These are phyloP conservation scores for Pichia cactophila DNA, from an alignment of 1,139 yeast species.

Conservation along the genomic window DNA sequence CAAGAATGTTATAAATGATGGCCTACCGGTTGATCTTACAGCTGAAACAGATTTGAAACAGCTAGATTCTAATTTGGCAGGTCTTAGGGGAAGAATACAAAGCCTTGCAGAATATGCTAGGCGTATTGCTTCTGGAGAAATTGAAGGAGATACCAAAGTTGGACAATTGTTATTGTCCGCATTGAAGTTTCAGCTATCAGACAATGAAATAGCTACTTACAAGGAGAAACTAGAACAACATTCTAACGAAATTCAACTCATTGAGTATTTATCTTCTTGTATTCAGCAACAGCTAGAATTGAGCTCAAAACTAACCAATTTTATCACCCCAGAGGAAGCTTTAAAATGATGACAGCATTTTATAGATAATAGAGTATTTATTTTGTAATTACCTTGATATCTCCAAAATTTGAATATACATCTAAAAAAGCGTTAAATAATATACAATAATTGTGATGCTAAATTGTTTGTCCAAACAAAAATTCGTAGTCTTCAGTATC, in stretches of 20 bases:
- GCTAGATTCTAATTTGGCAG: conserved; percentile 48
- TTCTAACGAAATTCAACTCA: conserved; percentile 75
- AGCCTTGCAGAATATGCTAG: conserved; percentile 44
- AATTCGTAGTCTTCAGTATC: conserved; percentile 26
- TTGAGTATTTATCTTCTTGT: conserved; percentile 77
- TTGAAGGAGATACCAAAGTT: conserved; percentile 44
- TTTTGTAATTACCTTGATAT: no score
- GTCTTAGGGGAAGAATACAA: conserved; percentile 53
- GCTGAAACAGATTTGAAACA: conserved; percentile 37
- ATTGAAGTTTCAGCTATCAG: conserved; percentile 53
- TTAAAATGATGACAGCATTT: conserved; percentile 2
- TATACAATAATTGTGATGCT: neutral
- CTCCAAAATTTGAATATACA: neutral
- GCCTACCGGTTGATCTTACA: conserved; percentile 28
- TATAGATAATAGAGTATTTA: no score
- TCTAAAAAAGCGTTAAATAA: neutral
- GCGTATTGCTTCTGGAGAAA: conserved; percentile 36
- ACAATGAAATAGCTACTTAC: conserved; percentile 50
- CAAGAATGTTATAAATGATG: conserved; percentile 29
- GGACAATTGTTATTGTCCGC: conserved; percentile 63
- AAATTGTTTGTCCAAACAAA: conserved; percentile 20
- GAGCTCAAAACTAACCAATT: conserved; percentile 65
- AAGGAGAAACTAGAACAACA: conserved; percentile 62
- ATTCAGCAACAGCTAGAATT: conserved; percentile 80
- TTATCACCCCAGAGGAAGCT: conserved; percentile 29